Evolutionary conservation across 257 asterid species (phyloP), one percentile per base, ranked within the genome.

Genomic region (Jasminum sambac): DNA sequence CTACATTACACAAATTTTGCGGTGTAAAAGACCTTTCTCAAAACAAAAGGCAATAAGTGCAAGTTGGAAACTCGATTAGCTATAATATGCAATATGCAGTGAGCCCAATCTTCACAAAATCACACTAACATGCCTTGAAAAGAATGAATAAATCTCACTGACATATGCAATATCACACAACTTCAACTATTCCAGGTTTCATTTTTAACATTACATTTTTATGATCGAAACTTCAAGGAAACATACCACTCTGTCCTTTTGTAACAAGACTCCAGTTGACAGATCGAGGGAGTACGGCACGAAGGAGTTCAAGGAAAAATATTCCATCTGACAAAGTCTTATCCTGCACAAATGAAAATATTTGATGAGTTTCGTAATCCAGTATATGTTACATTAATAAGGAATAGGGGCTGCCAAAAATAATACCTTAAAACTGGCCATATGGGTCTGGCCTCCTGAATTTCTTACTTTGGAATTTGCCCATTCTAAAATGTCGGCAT

Each of bases 181-280:
- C 34, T 55, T 55, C 62, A 55, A 0, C 23, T 55, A 55, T 55
- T 55, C 62, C 16, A 23, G 30, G 62, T 6, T 55, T 23, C 62
- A 11, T 21, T 25, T 52, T 52, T 3, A n/a, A 52, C 8, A 19
- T 13, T 8, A 19, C 62, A 55, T 2, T 10, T 52, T 3, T 23
- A 10, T 50, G 62, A 34, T 30, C 16, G 16, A 55, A 19, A 37
- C 41, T 19, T 40, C 23, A 67, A 19, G 40, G 74, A 62, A 36
- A 55, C 81, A 63, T 83, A 91, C 99, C 98, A 55, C 68, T 91
- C 70, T 57, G 77, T 79, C 99, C 99, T 84, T 88, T 91, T 43
- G 99, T 91, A 17, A 95, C 99, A 68, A 95, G 91, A 79, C 96
- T 88, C 99, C 99, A 95, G 80, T 95, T 91, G 81, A 95, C 98